Conservation (phyloP, 2,329 filamentous ascomycete species). For the Cordyceps pruinosa region DNA sequence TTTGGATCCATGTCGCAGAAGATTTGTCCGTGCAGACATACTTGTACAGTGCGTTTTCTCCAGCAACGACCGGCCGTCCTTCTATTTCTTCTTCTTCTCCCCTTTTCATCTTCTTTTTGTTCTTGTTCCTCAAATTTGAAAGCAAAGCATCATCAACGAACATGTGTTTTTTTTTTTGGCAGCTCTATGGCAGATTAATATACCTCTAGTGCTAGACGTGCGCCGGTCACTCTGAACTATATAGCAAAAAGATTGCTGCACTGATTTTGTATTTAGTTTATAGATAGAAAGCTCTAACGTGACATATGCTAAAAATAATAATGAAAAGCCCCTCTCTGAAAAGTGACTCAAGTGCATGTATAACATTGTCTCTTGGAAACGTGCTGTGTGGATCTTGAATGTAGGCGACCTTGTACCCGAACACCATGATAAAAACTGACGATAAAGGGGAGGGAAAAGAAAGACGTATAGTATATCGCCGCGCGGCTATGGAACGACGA, state of each 20-base stretch:
- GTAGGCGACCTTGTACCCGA: not conserved
- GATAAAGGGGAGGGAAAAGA: not conserved
- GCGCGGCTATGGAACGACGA: not conserved
- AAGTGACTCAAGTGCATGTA: not conserved
- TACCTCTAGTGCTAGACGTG: not conserved
- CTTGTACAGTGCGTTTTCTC: no score
- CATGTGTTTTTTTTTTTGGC: not conserved
- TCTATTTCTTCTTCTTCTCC: not conserved
- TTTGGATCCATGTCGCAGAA: no score
- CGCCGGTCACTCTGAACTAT: not conserved
- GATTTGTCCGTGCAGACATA: no score
- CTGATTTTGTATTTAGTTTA: slow-evolving; percentile 2
- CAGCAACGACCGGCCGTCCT: no score
- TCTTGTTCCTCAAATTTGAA: not conserved
- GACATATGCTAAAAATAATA: not conserved
- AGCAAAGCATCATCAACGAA: not conserved
- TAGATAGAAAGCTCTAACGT: not conserved
- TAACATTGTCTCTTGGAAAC: not conserved
- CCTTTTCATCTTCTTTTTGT: not conserved
- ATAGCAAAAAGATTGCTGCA: not conserved
- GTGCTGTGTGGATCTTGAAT: not conserved
- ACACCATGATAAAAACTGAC: not conserved
- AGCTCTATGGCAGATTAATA: not conserved
- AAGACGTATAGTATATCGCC: not conserved
- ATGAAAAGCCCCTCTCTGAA: no score